phyloP scores from a whole-genome alignment of 345 rosid genomes.

The Aquilaria malaccensis region DNA sequence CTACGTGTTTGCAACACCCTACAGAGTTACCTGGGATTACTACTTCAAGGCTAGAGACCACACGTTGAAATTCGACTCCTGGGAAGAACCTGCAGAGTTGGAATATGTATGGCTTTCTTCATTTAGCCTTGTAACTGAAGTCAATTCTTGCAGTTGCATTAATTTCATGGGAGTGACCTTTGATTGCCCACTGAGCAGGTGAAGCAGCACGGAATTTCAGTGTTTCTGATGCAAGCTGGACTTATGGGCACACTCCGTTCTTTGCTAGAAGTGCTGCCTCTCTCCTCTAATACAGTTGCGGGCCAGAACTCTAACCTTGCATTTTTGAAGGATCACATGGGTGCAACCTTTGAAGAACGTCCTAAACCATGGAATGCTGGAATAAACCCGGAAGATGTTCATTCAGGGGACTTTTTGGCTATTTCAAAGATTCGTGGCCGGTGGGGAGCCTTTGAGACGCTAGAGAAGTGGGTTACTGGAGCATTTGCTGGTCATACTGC shows the following conservation, averaged over 20 bases:
- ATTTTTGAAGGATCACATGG: conserved; percentile 82
- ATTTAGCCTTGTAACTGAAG: conserved; percentile 3
- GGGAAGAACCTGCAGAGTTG: conserved; percentile 89
- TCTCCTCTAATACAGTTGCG: conserved; percentile 80
- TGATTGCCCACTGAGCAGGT: conserved; percentile 42
- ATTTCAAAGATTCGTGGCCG: conserved; percentile 93
- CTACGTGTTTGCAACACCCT: conserved; percentile 96
- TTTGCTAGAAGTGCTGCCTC: conserved; percentile 75
- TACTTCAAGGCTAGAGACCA: conserved; percentile 80
- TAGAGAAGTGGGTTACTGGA: conserved; percentile 99
- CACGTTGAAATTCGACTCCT: conserved; percentile 67
- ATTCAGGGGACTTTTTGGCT: conserved; percentile 88
- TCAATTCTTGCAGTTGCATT: not conserved
- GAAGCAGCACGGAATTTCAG: conserved; percentile 88
- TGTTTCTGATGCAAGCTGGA: conserved; percentile 96
- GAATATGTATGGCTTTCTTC: conserved; percentile 59
- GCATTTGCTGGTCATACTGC: conserved; percentile 99
- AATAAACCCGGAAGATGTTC: conserved; percentile 73
- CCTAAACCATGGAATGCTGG: conserved; percentile 66
- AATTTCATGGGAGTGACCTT: conserved; percentile 11
- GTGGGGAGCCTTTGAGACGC: conserved; percentile 98
- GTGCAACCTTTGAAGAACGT: conserved; percentile 79
- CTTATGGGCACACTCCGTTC: conserved; percentile 89
- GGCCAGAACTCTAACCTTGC: conserved; percentile 88
- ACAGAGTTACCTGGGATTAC: conserved; percentile 93